These are phyloP conservation scores for Bipolaris gigantea DNA, from an alignment of 2,329 filamentous ascomycete genomes.

Conservation along the genomic window DNA sequence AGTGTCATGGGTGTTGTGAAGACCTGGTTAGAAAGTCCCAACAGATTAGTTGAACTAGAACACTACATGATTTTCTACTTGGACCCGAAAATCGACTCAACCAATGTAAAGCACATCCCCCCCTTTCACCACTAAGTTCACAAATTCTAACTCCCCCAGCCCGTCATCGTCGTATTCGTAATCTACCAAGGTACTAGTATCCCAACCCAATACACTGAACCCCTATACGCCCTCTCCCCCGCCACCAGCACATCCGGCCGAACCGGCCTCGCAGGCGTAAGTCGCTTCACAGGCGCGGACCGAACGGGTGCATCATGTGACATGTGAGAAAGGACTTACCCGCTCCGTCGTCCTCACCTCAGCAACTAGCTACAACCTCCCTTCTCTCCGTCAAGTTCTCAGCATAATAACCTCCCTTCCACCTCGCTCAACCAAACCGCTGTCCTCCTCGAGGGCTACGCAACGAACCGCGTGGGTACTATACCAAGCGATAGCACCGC, in stretches of 20 bases:
- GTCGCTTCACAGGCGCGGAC: slow-evolving; percentile 11
- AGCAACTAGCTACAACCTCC: slow-evolving; percentile 8
- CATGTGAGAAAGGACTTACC: slow-evolving; percentile 21
- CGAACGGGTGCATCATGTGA: slow-evolving; percentile 17
- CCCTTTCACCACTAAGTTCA: not conserved
- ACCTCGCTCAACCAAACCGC: slow-evolving; percentile 10
- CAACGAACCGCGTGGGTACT: slow-evolving; percentile 16
- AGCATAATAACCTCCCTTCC: slow-evolving; percentile 19
- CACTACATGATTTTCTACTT: slow-evolving; percentile 19
- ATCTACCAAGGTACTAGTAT: slow-evolving; percentile 22
- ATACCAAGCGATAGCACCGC: slow-evolving; percentile 22
- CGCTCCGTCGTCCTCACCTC: slow-evolving; percentile 16
- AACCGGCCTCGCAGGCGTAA: slow-evolving; percentile 22
- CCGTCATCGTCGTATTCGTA: slow-evolving; percentile 18
- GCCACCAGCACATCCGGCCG: slow-evolving; percentile 8
- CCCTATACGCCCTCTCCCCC: slow-evolving; percentile 20
- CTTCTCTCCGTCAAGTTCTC: slow-evolving; percentile 17
- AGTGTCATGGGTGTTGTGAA: slow-evolving; percentile 16
- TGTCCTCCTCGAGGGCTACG: slow-evolving; percentile 25
- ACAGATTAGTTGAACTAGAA: slow-evolving; percentile 14
- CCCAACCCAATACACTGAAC: slow-evolving; percentile 20
- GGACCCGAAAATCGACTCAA: slow-evolving; percentile 15
- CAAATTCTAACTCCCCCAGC: slow-evolving; percentile 6
- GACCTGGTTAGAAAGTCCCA: slow-evolving; percentile 13
- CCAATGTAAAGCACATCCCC: slow-evolving; percentile 16